Evolutionary conservation across 2,329 filamentous ascomycete species (phyloP).

Genomic region (Hypoxylon sp.): DNA sequence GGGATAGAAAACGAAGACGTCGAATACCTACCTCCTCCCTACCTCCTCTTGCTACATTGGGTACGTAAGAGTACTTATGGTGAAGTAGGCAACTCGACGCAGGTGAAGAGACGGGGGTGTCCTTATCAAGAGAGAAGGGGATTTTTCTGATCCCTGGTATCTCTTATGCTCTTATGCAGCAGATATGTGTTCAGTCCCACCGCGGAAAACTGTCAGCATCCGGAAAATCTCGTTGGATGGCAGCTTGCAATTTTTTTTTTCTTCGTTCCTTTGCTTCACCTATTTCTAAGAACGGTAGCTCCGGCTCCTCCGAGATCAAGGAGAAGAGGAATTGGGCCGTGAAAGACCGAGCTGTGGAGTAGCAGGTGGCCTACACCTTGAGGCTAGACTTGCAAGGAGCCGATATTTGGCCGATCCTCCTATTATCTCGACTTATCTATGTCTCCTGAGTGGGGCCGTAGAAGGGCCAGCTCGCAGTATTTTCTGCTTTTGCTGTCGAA

Average conservation of each 20-base stretch:
- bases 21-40: too few species aligned
- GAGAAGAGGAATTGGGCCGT: conserved; percentile 35
- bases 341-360: conserved; percentile 41
- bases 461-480: conserved; percentile 8
- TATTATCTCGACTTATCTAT: conserved; percentile 24
- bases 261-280: too few species aligned
- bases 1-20: neutral
- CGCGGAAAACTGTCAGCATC: conserved; percentile 21
- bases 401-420: conserved; percentile 41
- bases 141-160: conserved; percentile 17
- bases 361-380: conserved; percentile 31
- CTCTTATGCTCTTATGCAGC: conserved; percentile 13
- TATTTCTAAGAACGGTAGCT: conserved; percentile 15
- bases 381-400: conserved; percentile 32
- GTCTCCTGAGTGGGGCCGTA: conserved; percentile 26
- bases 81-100: conserved; percentile 2
- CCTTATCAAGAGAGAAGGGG: conserved; percentile 23
- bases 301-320: conserved; percentile 21
- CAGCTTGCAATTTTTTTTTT: conserved; percentile 11
- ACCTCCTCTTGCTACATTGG: too few species aligned
- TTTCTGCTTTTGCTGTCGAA: too few species aligned
- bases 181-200: conserved; percentile 19
- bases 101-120: conserved; percentile 16
- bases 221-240: conserved; percentile 18
- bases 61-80: too few species aligned